Conservation (phyloP, 164 flowering plant genomes). For the Chimonanthus praecox region DNA sequence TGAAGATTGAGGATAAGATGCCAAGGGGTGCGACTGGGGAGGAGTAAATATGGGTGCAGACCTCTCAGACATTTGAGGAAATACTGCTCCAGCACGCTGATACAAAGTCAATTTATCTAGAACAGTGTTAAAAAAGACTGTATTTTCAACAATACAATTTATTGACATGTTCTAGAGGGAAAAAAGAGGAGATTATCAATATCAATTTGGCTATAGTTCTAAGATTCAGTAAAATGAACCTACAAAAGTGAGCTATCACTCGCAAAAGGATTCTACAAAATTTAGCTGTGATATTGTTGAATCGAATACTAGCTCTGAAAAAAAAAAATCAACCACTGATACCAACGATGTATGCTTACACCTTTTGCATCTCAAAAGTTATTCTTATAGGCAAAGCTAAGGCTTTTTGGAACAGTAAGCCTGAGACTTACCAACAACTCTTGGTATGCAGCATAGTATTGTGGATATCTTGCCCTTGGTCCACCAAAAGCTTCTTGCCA, state of each 20-base stretch:
- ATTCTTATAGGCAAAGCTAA: neutral
- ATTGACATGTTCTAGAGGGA: neutral
- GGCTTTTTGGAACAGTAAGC: conserved; percentile 1
- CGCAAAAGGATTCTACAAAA: neutral
- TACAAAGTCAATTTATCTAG: conserved; percentile 1
- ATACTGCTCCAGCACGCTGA: conserved; percentile 96
- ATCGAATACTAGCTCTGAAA: too few relatives aligned
- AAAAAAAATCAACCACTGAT: too few relatives aligned
- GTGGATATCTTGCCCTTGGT: conserved; percentile 92
- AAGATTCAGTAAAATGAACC: neutral
- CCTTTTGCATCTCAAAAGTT: neutral
- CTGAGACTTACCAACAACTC: conserved; percentile 68
- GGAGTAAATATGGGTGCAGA: conserved; percentile 84
- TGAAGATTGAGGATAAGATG: conserved; percentile 62
- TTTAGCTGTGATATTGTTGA: neutral
- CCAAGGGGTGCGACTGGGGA: conserved; percentile 79
- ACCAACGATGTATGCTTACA: neutral
- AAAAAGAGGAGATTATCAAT: neutral
- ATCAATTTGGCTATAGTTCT: neutral
- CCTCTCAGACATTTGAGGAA: conserved; percentile 81
- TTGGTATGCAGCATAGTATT: conserved; percentile 85
- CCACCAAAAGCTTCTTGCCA: conserved; percentile 99
- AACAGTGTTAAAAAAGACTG: neutral
- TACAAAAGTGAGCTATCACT: neutral
- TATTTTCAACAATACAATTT: neutral